Conservation (phyloP, 257 asterid genomes). For the Fraxinus cuspidata region DNA sequence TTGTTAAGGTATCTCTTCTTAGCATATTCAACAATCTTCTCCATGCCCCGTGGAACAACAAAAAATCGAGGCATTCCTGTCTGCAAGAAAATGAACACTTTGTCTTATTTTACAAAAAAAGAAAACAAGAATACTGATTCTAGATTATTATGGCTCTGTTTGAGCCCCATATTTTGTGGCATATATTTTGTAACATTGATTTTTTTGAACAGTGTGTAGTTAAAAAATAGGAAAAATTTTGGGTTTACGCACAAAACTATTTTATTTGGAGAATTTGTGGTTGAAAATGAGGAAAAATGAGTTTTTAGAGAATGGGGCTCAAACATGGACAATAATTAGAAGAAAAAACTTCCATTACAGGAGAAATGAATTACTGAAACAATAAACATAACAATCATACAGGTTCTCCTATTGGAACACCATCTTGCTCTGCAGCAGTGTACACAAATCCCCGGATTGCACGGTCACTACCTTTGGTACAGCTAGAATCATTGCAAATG, state of each 20-base stretch:
- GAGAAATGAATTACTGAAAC: background rate
- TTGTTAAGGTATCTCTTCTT: constrained; percentile 65
- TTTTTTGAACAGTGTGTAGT: too few species aligned
- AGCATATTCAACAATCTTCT: constrained; percentile 47
- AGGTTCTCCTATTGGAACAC: constrained; percentile 70
- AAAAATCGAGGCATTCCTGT: constrained; percentile 48
- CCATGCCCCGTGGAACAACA: constrained; percentile 73
- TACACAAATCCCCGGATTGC: constrained; percentile 57
- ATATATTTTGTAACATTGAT: too few species aligned
- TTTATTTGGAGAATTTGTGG: too few species aligned
- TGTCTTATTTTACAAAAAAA: background rate
- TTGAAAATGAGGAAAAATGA: too few species aligned
- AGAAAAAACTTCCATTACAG: background rate
- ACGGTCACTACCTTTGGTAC: constrained; percentile 52
- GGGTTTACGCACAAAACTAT: too few species aligned
- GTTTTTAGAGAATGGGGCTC: too few species aligned
- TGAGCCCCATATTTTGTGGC: too few species aligned
- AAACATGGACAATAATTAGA: background rate
- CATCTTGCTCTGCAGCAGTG: constrained; percentile 46
- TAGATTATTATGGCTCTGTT: background rate
- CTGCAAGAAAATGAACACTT: constrained; percentile 31
- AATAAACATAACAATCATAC: constrained; percentile 35
- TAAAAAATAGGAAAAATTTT: too few species aligned
- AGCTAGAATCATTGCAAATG: constrained; percentile 40
- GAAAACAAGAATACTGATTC: background rate